Conservation (phyloP, 163 green algal species). For the Scenedesmus sp. region DNA sequence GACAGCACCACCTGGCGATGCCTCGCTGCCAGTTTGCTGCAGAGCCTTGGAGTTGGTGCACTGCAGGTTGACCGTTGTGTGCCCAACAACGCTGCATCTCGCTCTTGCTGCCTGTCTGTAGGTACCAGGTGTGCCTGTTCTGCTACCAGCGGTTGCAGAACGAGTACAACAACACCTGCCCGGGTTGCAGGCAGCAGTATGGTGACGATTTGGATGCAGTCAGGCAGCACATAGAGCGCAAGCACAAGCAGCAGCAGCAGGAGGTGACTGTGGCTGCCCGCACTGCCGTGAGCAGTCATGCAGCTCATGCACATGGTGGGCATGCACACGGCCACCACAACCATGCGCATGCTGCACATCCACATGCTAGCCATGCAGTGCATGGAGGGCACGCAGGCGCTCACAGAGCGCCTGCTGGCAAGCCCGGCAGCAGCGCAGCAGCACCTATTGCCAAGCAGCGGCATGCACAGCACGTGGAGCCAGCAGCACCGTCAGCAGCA, state of each 20-base stretch:
- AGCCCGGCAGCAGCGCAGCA: neutral
- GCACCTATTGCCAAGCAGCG: constrained; percentile 22
- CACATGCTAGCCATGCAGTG: neutral
- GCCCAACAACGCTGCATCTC: neutral
- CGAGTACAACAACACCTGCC: constrained; percentile 71
- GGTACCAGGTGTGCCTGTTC: constrained; percentile 82
- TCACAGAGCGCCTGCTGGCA: neutral
- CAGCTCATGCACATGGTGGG: neutral
- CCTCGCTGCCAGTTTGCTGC: neutral
- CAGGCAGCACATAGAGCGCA: constrained; percentile 41
- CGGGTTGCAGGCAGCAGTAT: constrained; percentile 74
- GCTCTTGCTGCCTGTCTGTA: constrained; percentile 43
- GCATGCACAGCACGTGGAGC: constrained; percentile 5
- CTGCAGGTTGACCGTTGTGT: neutral
- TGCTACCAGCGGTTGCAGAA: constrained; percentile 75
- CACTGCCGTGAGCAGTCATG: neutral
- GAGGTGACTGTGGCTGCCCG: neutral
- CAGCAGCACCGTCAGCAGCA: neutral
- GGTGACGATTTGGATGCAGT: constrained; percentile 59
- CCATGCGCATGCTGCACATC: constrained; percentile 4
- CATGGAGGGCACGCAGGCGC: neutral
- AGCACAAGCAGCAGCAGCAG: constrained; percentile 43
- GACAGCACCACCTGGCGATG: constrained; percentile 16
- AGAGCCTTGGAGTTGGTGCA: neutral
- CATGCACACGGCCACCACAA: neutral